Conservation (phyloP, 208 protist species). For the Trypanosoma scelopori region DNA sequence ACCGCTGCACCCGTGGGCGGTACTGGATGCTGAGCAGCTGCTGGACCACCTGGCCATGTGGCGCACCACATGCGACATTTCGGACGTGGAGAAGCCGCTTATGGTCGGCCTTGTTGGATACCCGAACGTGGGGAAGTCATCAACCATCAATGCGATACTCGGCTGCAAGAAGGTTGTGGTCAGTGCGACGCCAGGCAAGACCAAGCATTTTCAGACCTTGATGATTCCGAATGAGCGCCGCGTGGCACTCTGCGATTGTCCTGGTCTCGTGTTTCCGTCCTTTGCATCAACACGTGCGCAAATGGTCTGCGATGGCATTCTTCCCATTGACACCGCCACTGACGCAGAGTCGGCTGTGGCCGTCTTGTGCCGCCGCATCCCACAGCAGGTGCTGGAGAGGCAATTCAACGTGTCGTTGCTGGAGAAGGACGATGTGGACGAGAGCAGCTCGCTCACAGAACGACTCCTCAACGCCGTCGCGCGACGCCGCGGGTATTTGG, state of each 20-base stretch:
- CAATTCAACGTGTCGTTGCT: conserved; percentile 63
- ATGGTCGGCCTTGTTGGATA: conserved; percentile 97
- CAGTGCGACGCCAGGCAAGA: conserved; percentile 97
- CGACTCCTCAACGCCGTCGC: conserved; percentile 80
- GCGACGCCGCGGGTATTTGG: conserved; percentile 93
- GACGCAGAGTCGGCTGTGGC: conserved; percentile 63
- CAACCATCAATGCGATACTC: conserved; percentile 97
- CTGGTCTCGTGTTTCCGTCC: conserved; percentile 96
- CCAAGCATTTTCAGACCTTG: conserved; percentile 99
- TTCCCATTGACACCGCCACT: conserved; percentile 91
- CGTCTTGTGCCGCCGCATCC: conserved; percentile 66
- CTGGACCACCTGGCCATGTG: conserved; percentile 74
- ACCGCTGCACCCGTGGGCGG: conserved; percentile 45
- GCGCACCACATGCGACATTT: conserved; percentile 40
- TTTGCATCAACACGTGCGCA: conserved; percentile 92
- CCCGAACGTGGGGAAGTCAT: conserved; percentile 99
- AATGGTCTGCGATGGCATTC: conserved; percentile 97
- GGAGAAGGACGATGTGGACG: conserved; percentile 67
- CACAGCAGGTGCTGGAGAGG: conserved; percentile 60
- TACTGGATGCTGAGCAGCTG: conserved; percentile 74
- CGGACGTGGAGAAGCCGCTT: conserved; percentile 45
- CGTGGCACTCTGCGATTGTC: conserved; percentile 97
- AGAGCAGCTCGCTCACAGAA: conserved; percentile 60
- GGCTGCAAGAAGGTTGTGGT: conserved; percentile 95
- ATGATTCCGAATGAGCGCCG: conserved; percentile 87